Percentiles rank a stretch among this genome's conserved stretches.
Conservation (phyloP, 2,329 filamentous ascomycete genomes). For the Pseudogymnoascus sp. region DNA sequence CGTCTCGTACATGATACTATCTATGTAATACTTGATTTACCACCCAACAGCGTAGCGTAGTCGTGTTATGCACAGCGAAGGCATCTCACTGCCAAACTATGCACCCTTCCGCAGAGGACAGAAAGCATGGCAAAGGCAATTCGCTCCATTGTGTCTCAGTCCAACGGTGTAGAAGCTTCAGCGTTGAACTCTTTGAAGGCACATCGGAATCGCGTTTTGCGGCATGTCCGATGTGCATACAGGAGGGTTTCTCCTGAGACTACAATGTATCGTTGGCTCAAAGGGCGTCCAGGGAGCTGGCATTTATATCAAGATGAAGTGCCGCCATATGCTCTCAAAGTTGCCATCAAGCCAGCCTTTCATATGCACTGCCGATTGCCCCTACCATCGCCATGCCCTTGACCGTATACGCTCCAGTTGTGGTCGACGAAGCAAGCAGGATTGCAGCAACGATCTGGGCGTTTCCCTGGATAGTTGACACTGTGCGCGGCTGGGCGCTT, state of each 20-base stretch:
- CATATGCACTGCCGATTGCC: background rate
- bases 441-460: constrained; percentile 14
- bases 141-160: background rate
- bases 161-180: background rate
- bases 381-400: background rate
- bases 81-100: background rate
- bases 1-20: background rate
- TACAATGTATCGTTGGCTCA: background rate
- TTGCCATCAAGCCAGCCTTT: background rate
- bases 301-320: background rate
- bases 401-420: background rate
- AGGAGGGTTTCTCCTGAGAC: background rate
- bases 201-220: background rate
- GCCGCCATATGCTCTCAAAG: background rate
- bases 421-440: constrained; percentile 14
- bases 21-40: background rate
- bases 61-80: background rate
- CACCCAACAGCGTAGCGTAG: background rate
- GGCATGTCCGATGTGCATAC: background rate
- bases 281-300: background rate
- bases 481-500: constrained; percentile 12
- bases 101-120: background rate
- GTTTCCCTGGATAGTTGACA: constrained; percentile 13
- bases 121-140: background rate
- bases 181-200: background rate